These are phyloP conservation scores for Alloteropsis angusta DNA, from an alignment of 202 grass and related monocot species.

Conservation along the genomic window DNA sequence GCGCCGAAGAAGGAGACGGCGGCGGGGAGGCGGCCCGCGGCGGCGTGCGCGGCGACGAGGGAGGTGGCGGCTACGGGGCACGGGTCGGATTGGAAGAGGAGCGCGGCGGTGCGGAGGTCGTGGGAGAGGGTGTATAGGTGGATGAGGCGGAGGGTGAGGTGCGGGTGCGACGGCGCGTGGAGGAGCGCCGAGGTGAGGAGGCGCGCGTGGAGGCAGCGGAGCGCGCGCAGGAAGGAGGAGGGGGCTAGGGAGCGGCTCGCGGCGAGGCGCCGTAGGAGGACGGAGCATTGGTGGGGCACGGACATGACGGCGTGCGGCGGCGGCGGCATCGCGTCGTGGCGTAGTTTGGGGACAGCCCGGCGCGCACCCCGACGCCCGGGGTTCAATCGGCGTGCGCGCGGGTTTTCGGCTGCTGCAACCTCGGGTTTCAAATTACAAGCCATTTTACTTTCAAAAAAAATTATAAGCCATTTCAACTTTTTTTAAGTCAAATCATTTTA, in stretches of 20 bases:
- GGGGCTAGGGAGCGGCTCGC: neutral
- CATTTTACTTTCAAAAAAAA: no score
- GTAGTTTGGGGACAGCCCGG: neutral
- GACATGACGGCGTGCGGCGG: conserved; percentile 12
- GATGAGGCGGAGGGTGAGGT: conserved; percentile 82
- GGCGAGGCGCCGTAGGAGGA: conserved; percentile 33
- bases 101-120: conserved; percentile 50
- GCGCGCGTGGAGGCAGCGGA: conserved; percentile 65
- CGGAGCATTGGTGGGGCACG: conserved; percentile 39
- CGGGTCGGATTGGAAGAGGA: conserved; percentile 41
- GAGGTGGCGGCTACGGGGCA: conserved; percentile 61
- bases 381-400: conserved; percentile 8
- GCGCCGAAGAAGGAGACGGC: conserved; percentile 49
- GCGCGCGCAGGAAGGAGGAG: conserved; percentile 36
- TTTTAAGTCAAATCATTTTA: no score
- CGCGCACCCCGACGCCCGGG: conserved; percentile 3
- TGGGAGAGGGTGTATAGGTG: conserved; percentile 70
- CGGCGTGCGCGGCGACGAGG: conserved; percentile 53
- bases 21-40: conserved; percentile 41
- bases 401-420: no score
- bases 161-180: conserved; percentile 38
- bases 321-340: neutral
- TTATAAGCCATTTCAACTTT: no score
- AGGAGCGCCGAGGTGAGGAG: conserved; percentile 56
- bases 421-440: no score